phyloP scores from a whole-genome alignment of 1,284 basidiomycete species.

The Heterobasidion parviporum region DNA sequence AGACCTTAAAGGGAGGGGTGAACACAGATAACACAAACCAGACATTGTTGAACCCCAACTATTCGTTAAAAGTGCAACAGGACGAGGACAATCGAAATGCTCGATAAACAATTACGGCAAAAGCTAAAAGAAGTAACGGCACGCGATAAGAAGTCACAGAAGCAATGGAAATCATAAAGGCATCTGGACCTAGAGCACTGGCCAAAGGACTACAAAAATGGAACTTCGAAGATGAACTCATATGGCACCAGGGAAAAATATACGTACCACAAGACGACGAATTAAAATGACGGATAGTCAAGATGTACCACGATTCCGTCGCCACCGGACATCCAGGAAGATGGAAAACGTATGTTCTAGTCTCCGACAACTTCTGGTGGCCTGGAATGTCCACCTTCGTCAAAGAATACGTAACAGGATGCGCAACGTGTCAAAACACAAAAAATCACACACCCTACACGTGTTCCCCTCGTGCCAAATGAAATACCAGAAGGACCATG shows the following conservation, averaged over 20 bases:
- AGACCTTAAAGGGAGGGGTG: conserved; percentile 8
- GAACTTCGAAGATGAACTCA: conserved; percentile 13
- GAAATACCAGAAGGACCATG: background rate
- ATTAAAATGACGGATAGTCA: conserved; percentile 16
- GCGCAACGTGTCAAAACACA: conserved; percentile 18
- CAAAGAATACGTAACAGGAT: conserved; percentile 17
- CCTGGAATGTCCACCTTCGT: conserved; percentile 18
- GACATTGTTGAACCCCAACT: conserved; percentile 7
- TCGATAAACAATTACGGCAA: background rate
- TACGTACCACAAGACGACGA: conserved; percentile 17
- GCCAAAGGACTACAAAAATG: conserved; percentile 13
- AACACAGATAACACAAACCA: conserved; percentile 3
- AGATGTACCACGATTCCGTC: conserved; percentile 18
- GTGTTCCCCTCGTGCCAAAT: background rate
- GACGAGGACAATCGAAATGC: background rate
- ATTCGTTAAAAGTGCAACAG: background rate
- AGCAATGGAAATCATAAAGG: conserved; percentile 1
- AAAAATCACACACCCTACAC: background rate
- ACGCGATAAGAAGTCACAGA: background rate
- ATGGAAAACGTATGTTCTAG: conserved; percentile 19
- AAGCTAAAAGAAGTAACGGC: background rate
- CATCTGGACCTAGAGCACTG: conserved; percentile 2
- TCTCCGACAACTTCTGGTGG: conserved; percentile 25
- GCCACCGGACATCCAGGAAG: conserved; percentile 28
- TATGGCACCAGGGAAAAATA: conserved; percentile 16